Conservation (phyloP, 257 asterid species). For the Lycium barbarum region DNA sequence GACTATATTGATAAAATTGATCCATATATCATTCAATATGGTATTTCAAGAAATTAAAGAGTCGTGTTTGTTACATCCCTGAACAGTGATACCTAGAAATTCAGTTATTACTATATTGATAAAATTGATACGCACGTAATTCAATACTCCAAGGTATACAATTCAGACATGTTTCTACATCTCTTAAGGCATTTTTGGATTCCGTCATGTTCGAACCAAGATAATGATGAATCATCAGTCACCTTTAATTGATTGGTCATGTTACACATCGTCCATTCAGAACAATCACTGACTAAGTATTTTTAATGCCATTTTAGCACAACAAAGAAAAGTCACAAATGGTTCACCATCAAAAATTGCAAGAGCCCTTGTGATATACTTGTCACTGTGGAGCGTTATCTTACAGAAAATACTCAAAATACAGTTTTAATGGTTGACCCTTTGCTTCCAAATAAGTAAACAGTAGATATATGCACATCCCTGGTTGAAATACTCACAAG, state of each 20-base stretch:
- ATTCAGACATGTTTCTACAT: background rate
- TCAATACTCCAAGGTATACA: background rate
- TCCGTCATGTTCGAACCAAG: constrained; percentile 6
- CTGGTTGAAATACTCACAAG: background rate
- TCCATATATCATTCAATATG: background rate
- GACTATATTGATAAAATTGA: background rate
- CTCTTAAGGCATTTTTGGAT: background rate
- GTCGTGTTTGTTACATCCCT: background rate
- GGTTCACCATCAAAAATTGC: background rate
- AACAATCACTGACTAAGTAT: background rate
- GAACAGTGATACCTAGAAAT: background rate
- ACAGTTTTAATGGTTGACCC: background rate
- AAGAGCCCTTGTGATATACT: background rate
- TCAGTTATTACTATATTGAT: background rate
- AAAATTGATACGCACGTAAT: background rate
- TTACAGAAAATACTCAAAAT: background rate
- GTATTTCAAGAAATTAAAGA: background rate
- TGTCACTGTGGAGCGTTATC: background rate
- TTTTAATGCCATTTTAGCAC: background rate
- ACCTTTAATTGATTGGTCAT: background rate
- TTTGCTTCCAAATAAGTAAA: background rate
- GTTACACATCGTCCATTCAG: background rate
- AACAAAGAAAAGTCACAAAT: background rate
- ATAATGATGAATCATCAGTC: background rate
- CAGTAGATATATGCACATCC: background rate